Conservation (phyloP, 2,329 filamentous ascomycete genomes). For the Ceratocystiopsis minuta region DNA sequence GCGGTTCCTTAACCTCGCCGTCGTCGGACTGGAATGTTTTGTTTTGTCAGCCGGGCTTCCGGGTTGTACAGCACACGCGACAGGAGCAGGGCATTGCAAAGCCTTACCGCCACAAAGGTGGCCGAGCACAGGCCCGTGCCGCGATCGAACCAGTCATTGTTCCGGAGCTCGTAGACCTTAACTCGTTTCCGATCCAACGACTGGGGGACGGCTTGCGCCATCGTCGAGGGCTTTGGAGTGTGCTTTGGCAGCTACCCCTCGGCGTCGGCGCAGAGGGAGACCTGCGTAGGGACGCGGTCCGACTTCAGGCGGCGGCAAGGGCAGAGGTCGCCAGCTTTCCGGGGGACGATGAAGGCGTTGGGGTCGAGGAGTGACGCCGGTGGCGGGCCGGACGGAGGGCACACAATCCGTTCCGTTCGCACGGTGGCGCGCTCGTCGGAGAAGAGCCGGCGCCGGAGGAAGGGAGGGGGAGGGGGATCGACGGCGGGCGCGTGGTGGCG, state of each 20-base stretch:
- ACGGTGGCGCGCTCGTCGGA: too few species aligned
- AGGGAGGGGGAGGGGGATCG: too few species aligned
- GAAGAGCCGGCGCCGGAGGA: too few species aligned
- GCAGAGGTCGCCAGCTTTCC: conserved; percentile 36
- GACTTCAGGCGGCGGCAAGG: conserved; percentile 16
- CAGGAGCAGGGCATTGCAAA: background rate
- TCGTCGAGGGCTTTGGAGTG: conserved; percentile 33
- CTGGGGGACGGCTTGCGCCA: conserved; percentile 54
- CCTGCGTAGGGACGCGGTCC: conserved; percentile 22
- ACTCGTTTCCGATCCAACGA: conserved; percentile 58
- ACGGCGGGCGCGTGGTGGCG: too few species aligned
- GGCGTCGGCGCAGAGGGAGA: conserved; percentile 18
- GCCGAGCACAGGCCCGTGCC: conserved; percentile 92
- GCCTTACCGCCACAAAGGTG: conserved; percentile 48
- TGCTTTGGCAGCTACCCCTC: conserved; percentile 23
- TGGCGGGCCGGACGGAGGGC: too few species aligned
- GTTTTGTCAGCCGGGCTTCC: too few species aligned
- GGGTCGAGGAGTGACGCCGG: too few species aligned
- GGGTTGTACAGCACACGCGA: too few species aligned
- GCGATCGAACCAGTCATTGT: conserved; percentile 98
- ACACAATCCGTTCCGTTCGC: too few species aligned
- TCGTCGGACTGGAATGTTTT: conserved; percentile 27
- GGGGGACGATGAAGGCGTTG: background rate
- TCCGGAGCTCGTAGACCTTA: conserved; percentile 96
- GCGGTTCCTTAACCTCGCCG: conserved; percentile 56